These are phyloP conservation scores for Tulasnella sp. DNA, from an alignment of 768 basidiomycete genomes.

Conservation along the genomic window DNA sequence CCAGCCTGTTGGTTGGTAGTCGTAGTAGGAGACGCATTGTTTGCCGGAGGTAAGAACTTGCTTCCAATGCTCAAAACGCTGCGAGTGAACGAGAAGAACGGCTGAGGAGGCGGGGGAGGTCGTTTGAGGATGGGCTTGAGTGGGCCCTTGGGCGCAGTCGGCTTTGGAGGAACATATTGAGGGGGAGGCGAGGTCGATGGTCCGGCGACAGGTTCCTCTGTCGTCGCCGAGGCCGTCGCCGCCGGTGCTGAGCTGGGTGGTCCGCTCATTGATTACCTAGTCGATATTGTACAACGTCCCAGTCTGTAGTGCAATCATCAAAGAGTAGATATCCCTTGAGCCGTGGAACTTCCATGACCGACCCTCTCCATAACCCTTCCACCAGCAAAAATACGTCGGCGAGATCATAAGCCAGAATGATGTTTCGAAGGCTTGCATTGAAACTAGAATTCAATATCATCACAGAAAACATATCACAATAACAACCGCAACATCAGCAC, in stretches of 20 bases:
- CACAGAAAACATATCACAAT: too few species aligned
- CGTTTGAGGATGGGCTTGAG: conserved; percentile 66
- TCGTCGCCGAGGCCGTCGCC: not conserved
- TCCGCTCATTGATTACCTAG: not conserved
- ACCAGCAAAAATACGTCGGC: too few species aligned
- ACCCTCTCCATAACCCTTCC: too few species aligned
- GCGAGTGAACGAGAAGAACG: conserved; percentile 46
- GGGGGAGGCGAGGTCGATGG: conserved; percentile 11
- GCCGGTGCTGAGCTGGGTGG: not conserved
- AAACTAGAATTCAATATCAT: too few species aligned
- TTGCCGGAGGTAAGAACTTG: conserved; percentile 50
- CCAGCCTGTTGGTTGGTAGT: conserved; percentile 16
- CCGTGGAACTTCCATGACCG: too few species aligned
- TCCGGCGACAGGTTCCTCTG: not conserved
- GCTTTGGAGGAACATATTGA: conserved; percentile 15
- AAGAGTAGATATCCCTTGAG: too few species aligned
- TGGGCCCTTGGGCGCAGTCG: conserved; percentile 6
- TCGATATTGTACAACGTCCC: not conserved
- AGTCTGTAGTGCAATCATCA: too few species aligned
- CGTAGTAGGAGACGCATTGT: conserved; percentile 22
- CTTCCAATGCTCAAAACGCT: conserved; percentile 31
- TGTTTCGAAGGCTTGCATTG: too few species aligned
- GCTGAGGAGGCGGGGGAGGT: conserved; percentile 54
- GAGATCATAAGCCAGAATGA: too few species aligned
- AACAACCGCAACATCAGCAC: too few species aligned